Conservation (phyloP, 495 filamentous ascomycete genomes). For the Glarea lozoyensis region DNA sequence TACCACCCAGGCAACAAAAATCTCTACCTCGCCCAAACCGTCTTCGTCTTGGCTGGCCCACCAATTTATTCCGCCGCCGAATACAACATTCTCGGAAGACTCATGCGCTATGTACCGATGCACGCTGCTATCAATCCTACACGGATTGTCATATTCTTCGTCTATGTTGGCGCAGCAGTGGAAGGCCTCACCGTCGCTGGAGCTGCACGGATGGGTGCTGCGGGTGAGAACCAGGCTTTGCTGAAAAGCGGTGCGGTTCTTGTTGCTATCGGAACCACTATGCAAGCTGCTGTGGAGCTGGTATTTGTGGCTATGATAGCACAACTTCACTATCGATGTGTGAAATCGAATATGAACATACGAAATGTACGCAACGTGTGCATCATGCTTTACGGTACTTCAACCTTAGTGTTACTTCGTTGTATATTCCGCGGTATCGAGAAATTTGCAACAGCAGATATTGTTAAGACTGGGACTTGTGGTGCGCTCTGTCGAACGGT, state of each 20-base stretch:
- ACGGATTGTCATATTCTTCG: constrained; percentile 27
- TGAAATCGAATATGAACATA: constrained; percentile 16
- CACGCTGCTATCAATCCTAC: constrained; percentile 30
- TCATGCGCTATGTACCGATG: constrained; percentile 25
- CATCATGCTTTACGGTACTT: constrained; percentile 32
- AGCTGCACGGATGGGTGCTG: constrained; percentile 16
- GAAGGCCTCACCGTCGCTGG: constrained; percentile 31
- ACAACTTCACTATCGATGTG: constrained; percentile 26
- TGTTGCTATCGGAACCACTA: no score
- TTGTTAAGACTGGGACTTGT: constrained; percentile 23
- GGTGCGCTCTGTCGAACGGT: constrained; percentile 17
- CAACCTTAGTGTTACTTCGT: constrained; percentile 27
- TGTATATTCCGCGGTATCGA: constrained; percentile 33
- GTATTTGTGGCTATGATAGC: constrained; percentile 49
- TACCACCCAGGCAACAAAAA: constrained; percentile 23
- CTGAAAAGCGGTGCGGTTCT: constrained; percentile 54
- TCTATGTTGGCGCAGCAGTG: constrained; percentile 28
- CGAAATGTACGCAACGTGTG: constrained; percentile 29
- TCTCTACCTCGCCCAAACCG: constrained; percentile 37
- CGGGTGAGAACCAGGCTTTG: not conserved
- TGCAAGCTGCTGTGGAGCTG: constrained; percentile 53
- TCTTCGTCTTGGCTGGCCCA: constrained; percentile 37
- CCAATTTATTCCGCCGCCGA: constrained; percentile 42
- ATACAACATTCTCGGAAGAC: constrained; percentile 41
- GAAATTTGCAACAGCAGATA: constrained; percentile 20